Evolutionary conservation across 805 yeast species (phyloP).

Genomic region (Cyberlindnera saturnus): DNA sequence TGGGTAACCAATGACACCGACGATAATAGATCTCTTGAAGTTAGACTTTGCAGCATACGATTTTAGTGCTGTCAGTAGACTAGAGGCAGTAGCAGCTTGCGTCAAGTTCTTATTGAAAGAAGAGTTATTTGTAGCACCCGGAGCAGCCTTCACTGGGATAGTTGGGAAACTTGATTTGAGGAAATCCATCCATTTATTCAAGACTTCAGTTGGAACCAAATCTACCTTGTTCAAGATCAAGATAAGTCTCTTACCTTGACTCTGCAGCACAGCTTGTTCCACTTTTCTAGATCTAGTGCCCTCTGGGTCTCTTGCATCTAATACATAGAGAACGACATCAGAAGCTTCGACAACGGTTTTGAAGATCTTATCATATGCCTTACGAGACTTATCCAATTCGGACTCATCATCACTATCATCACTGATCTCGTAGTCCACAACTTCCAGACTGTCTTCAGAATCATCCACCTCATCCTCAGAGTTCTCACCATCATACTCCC

Average conservation of each 20-base stretch:
- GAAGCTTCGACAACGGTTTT: conserved; percentile 89
- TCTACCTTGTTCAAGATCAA: conserved; percentile 88
- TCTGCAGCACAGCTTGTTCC: conserved; percentile 80
- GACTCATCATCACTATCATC: conserved; percentile 38
- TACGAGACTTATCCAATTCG: conserved; percentile 70
- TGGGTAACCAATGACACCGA: conserved; percentile 96
- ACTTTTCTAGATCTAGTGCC: conserved; percentile 87
- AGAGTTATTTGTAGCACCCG: conserved; percentile 62
- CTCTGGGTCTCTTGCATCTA: conserved; percentile 97
- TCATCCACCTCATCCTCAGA: conserved; percentile 38
- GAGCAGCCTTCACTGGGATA: conserved; percentile 77
- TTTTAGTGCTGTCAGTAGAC: conserved; percentile 75
- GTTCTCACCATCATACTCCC: conserved; percentile 56
- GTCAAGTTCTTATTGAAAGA: conserved; percentile 72
- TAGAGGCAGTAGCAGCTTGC: conserved; percentile 62
- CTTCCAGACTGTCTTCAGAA: conserved; percentile 38
- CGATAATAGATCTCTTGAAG: conserved; percentile 82
- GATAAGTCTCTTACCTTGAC: conserved; percentile 77
- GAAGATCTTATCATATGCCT: conserved; percentile 90
- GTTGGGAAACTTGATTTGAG: conserved; percentile 85
- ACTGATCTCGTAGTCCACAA: conserved; percentile 43
- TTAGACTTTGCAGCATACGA: conserved; percentile 79
- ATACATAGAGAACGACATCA: conserved; percentile 86
- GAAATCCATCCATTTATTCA: conserved; percentile 78
- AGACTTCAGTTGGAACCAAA: conserved; percentile 77